These are phyloP conservation scores for Euphorbia pulcherrima DNA, from an alignment of 345 rosid species.

Conservation along the genomic window DNA sequence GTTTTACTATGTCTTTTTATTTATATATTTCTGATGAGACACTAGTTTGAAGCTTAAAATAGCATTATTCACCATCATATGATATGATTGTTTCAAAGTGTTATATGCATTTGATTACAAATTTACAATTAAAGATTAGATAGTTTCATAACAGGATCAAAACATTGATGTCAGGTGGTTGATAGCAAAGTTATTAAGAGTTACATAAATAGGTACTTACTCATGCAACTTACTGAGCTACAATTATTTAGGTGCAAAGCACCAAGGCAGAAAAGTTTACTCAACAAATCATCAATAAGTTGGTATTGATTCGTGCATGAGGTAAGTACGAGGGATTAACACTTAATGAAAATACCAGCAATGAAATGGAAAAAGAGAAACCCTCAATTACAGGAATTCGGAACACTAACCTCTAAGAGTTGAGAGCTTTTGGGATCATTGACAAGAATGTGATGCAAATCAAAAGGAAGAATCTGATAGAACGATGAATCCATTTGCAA, in stretches of 20 bases:
- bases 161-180: background rate
- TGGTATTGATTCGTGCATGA: no score
- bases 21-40: no score
- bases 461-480: slow-evolving; percentile 53
- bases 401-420: slow-evolving; percentile 48
- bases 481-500: slow-evolving; percentile 4
- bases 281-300: no score
- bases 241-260: no score
- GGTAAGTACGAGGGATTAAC: no score
- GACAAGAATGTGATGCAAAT: slow-evolving; percentile 41
- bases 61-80: background rate
- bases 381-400: background rate
- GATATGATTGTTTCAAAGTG: background rate
- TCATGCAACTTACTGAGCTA: no score
- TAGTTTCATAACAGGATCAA: background rate
- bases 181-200: background rate
- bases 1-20: no score
- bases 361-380: background rate
- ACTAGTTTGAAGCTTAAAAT: no score
- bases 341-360: no score
- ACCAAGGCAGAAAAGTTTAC: no score
- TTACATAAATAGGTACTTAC: background rate
- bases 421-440: slow-evolving; percentile 47
- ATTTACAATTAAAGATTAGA: no score
- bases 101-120: background rate